Evolutionary conservation across 768 basidiomycete species (phyloP).

Genomic region (Boletus rubropictus): DNA sequence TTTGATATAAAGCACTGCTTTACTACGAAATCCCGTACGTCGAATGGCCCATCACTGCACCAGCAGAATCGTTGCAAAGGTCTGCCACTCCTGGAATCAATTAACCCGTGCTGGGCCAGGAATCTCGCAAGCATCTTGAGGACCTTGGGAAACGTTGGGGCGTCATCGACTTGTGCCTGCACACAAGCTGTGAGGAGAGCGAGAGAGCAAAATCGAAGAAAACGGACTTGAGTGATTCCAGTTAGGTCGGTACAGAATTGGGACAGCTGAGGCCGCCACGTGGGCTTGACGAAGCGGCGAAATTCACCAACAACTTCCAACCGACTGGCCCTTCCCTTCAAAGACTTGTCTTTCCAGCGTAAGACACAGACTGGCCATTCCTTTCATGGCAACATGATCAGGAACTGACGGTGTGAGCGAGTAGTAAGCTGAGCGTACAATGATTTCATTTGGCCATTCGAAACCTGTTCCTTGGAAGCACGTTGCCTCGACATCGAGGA

Average conservation of each 20-base stretch:
- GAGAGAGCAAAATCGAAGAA: slow-evolving; percentile 5
- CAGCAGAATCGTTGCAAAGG: slow-evolving; percentile 65
- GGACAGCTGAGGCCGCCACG: slow-evolving; percentile 77
- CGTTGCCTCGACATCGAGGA: slow-evolving; percentile 88
- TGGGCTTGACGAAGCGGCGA: slow-evolving; percentile 81
- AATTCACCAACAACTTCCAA: slow-evolving; percentile 78
- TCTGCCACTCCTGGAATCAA: slow-evolving; percentile 52
- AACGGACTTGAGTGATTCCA: slow-evolving; percentile 84
- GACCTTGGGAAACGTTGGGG: slow-evolving; percentile 71
- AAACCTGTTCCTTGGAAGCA: slow-evolving; percentile 62
- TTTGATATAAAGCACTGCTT: slow-evolving; percentile 89
- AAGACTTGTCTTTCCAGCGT: slow-evolving; percentile 65
- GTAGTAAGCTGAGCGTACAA: slow-evolving; percentile 49
- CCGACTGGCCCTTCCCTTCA: slow-evolving; percentile 44
- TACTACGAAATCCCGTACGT: slow-evolving; percentile 78
- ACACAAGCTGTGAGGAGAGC: slow-evolving; percentile 4
- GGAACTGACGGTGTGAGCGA: slow-evolving; percentile 2
- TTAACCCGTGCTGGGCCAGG: slow-evolving; percentile 63
- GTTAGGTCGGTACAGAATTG: slow-evolving; percentile 84
- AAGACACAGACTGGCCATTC: slow-evolving; percentile 92
- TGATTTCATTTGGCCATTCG: slow-evolving; percentile 92
- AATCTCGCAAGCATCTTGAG: slow-evolving; percentile 59
- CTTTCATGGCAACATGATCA: slow-evolving; percentile 36
- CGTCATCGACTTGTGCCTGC: slow-evolving; percentile 76
- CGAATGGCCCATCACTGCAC: slow-evolving; percentile 82